phyloP scores from a whole-genome alignment of 768 basidiomycete genomes.

The Boletus fagicola region DNA sequence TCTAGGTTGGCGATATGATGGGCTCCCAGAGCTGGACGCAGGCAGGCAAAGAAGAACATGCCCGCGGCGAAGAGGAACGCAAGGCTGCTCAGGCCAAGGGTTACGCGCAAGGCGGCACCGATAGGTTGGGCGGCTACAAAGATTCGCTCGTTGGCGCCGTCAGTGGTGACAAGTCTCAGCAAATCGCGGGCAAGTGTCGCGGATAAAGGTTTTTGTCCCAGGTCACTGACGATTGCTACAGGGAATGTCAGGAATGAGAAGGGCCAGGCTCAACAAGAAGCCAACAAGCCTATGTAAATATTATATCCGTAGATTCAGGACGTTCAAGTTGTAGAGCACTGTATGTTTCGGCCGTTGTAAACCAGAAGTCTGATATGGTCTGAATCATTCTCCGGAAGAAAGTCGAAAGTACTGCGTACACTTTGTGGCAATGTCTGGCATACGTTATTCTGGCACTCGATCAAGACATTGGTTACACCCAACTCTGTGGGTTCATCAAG shows the following conservation, averaged over 20 bases:
- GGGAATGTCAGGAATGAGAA: constrained; percentile 56
- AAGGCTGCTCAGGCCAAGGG: constrained; percentile 48
- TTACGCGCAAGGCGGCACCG: constrained; percentile 48
- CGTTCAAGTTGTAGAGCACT: not conserved
- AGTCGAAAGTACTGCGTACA: not conserved
- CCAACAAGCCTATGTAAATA: constrained; percentile 40
- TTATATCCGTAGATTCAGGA: not conserved
- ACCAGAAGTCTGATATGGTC: not conserved
- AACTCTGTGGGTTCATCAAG: constrained; percentile 60
- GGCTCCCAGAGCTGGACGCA: constrained; percentile 43
- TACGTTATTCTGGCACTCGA: too few relatives aligned
- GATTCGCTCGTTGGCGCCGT: constrained; percentile 55
- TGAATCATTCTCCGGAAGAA: not conserved
- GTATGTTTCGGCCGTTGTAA: constrained; percentile 2
- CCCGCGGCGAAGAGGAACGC: constrained; percentile 46
- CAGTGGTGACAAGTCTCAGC: constrained; percentile 53
- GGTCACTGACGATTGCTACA: constrained; percentile 14
- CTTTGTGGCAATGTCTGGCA: not conserved
- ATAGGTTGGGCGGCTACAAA: constrained; percentile 48
- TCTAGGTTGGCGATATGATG: constrained; percentile 41
- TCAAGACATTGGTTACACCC: constrained; percentile 39
- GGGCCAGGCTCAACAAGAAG: constrained; percentile 51
- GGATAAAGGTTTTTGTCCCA: rapidly evolving
- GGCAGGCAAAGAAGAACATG: constrained; percentile 51
- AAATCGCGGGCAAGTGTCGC: constrained; percentile 41